Base-by-base conservation (phyloP, 148 eudicot genomes). In the Vaccinium macrocarpon region DNA sequence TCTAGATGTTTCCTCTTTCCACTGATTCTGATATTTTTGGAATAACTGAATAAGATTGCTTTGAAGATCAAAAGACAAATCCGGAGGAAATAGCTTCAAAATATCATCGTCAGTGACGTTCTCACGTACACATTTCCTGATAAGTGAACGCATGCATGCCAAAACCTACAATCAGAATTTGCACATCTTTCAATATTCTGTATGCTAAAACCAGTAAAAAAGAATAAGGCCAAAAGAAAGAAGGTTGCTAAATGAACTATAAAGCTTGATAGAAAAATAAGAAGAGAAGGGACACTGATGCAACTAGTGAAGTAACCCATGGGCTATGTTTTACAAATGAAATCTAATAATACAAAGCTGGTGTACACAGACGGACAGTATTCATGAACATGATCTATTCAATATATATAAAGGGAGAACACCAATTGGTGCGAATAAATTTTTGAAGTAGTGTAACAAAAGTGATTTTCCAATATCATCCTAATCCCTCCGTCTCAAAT, bases 101-200 rank as follows among this genome's bases (percentile, higher is more conserved):
- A 87, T 35, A 61, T 78, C 85, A 78, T 57, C 82, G 49, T 64
- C 78, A 23, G 78, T 19, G 51, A 82, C 72, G 52, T 79, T 87
- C 76, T 78, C 84, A 29, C 27, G 83, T 42, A 32, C 83, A 38
- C 78, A 84, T 84, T 84, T 87, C 72, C 89, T 84, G 75, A 85
- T 82, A 82, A 87, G 83, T 23, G 82, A 87, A 19, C 89, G 87
- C 38, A 87, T 83, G 89, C 87, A 87, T 59, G 85, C 89, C 83
- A 73, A 78, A 81, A 87, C 89, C 89, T 87, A 78, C 64, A 14
- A 32, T 42, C 29, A 82, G 50, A 57, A 27, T 48, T 64, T 64
- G 52, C 10, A 35, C 5, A 70, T 71, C 35, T 79, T 79, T 68
- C 38, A 23, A 53, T 27, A 52, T 51, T 68, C 23, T 10, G 53